Base-by-base conservation (phyloP, 1,284 basidiomycete species). In the Laetiporus sulphureus region DNA sequence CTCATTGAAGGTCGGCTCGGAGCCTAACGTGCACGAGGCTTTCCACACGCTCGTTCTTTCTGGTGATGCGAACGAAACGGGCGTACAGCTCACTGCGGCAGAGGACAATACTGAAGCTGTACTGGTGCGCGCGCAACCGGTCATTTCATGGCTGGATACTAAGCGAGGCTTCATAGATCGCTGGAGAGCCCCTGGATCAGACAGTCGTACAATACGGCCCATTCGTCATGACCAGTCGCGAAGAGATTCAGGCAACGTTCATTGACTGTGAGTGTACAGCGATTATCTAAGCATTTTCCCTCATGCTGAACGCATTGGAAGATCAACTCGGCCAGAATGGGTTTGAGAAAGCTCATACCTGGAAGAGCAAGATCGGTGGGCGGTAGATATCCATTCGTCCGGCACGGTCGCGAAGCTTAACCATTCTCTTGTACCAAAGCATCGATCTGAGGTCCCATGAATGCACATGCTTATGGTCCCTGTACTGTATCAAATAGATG, bases 161-260 rank as follows among this genome's bases (percentile, higher is more conserved):
- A 11, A 32, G 11, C 1, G 22, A 5, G 10, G 2, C 3, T 16
- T 2, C 16, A 22, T 46, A 86, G 73, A 73, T 87, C 44, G 84
- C 93, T 5, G 94, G 89, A 7, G 83, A 95, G 63, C 91, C 94
- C 10, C 73, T 99, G 4, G 78, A 93, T 50, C 93, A 98, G 63
- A 71, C 77, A 0, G 88, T 96, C 3, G 73, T 90, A 41, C 92
- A 95, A 59, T 83, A 92, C 52, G 90, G 90, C 5, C 88, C 89
- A 8, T 89, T 88, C 58, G 93, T 95, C 10, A 84, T 93, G 77
- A 91, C 84, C 6, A 79, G 72, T 3, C 68, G 70, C 12, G 76
- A 85, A 48, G 92, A 93, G 53, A 90, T 95, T 24, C 77, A 85
- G 56, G 71, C 88, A 58, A 90, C 93, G 0, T 63, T 97, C 44